These are phyloP conservation scores for Lobosporangium transversale DNA, from an alignment of 192 early-diverging fungal genomes.

Conservation along the genomic window DNA sequence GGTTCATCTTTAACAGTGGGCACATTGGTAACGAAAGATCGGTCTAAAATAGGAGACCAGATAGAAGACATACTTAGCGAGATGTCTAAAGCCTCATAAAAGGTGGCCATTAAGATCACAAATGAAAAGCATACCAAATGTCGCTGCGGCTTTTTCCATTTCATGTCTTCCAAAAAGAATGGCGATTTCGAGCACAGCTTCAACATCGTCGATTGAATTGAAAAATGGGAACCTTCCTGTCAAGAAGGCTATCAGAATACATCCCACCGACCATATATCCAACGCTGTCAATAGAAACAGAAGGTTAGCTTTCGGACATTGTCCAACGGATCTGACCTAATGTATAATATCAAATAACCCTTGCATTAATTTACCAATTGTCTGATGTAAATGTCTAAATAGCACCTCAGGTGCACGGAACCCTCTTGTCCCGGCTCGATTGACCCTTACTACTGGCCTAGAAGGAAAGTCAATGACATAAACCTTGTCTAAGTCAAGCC, in stretches of 20 bases:
- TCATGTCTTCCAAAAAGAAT: constrained; percentile 79
- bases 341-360: no score
- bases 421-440: constrained; percentile 91
- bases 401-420: constrained; percentile 95
- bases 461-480: constrained; percentile 6
- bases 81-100: neutral
- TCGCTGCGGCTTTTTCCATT: constrained; percentile 75
- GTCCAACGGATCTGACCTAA: no score
- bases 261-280: constrained; percentile 94
- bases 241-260: constrained; percentile 83
- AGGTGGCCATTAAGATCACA: neutral
- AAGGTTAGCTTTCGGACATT: neutral
- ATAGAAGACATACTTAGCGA: neutral
- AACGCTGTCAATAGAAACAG: constrained; percentile 61
- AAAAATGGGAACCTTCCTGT: constrained; percentile 92
- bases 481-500: neutral
- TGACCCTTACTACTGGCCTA: constrained; percentile 77
- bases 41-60: constrained; percentile 49
- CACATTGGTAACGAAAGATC: constrained; percentile 65
- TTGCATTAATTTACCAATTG: constrained; percentile 68
- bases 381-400: constrained; percentile 81
- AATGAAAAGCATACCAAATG: constrained; percentile 61
- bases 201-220: constrained; percentile 83
- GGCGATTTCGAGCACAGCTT: constrained; percentile 87
- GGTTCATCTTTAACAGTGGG: constrained; percentile 42